Evolutionary conservation across 345 rosid genomes (phyloP), one percentile per base, ranked within the genome.

Genomic region (Hibiscus syriacus): DNA sequence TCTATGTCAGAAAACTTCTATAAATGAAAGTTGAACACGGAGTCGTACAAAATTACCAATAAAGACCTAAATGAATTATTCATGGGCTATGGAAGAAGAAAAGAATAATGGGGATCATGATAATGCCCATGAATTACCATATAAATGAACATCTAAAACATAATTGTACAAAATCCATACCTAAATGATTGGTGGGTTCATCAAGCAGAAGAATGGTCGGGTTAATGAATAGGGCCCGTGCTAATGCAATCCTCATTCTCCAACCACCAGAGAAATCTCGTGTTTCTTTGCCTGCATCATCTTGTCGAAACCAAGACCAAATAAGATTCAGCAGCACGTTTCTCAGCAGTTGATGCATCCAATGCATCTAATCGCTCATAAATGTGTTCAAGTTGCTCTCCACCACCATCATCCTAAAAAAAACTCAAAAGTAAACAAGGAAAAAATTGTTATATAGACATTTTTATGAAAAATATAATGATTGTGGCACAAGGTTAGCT

Each of bases 191-290:
- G 17, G 99, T 90, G 0, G 98, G 98, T 74, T 95, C 99, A 79
- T 95, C 99, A 62, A 95, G 96, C 72, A 95, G 80, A 70, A 95
- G 79, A 56, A 95, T 85, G 7, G 99, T 95, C 3, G 99, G 98
- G 73, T 90, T 92, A 64, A 95, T 95, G 77, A 95, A 95, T 50
- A 92, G 82, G 0, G 99, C 99, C 5, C 98, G 81, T 9, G 98
- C 99, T 52, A 95, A 78, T 1, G 99, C 99, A 78, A 95, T 95
- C 80, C 98, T 88, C 99, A 95, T 95, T 67, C 98, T 92, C 99
- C 99, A 95, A 8, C 99, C 98, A 85, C 97, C 99, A 74, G 99
- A 95, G 55, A 95, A 94, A 75, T 95, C 99, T 53, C 82, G 76
- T 0, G 99, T 70, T 95, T 92, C 92, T 92, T 88, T n/a, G 82